These are phyloP conservation scores for Plasmodium vivax DNA, from an alignment of 169 alveolate species.

Conservation along the genomic window DNA sequence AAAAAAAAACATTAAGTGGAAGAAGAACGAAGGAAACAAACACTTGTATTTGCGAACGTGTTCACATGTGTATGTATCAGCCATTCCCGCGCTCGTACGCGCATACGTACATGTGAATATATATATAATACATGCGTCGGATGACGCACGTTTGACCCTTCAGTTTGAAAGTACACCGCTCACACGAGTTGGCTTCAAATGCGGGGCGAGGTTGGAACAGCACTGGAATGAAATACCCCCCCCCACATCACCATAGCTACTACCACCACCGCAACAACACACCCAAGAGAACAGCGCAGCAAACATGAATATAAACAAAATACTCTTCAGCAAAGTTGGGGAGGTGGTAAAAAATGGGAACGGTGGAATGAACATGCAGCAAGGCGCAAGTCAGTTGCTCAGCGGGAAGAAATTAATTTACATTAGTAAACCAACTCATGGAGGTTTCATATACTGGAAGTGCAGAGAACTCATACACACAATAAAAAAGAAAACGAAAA, in stretches of 20 bases:
- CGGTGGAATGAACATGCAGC: conserved; percentile 10
- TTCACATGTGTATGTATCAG: neutral
- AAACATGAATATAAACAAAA: conserved; percentile 20
- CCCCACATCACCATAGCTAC: neutral
- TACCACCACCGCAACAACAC: neutral
- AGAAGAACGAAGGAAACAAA: neutral
- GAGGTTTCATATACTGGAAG: conserved; percentile 83
- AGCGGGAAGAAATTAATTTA: conserved; percentile 49
- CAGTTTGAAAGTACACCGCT: neutral
- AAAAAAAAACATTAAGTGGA: neutral
- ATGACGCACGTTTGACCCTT: neutral
- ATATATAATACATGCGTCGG: neutral
- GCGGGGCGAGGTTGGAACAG: neutral
- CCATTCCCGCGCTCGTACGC: neutral
- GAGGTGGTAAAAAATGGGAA: conserved; percentile 30
- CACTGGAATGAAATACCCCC: neutral
- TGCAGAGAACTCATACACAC: conserved; percentile 70
- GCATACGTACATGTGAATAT: neutral
- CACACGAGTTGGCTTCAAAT: neutral
- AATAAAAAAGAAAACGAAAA: conserved; percentile 63
- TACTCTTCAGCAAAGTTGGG: conserved; percentile 20
- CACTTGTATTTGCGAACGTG: neutral
- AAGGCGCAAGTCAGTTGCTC: neutral
- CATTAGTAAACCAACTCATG: conserved; percentile 80
- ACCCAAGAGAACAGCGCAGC: neutral